Conservation (phyloP, 148 eudicot genomes). For the Nepenthes gracilis region DNA sequence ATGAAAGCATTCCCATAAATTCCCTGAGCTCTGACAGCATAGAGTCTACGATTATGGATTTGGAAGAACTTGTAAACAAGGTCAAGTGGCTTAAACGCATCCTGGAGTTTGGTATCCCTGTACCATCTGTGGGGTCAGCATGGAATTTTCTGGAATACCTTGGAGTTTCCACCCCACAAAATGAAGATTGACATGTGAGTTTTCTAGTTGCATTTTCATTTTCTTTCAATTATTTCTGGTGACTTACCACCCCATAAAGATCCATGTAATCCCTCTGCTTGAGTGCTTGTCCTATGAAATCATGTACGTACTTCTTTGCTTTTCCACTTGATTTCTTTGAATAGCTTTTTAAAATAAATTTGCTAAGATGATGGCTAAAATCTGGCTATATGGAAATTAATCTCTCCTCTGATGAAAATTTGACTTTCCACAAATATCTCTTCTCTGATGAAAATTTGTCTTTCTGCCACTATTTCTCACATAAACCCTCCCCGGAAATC, state of each 20-base stretch:
- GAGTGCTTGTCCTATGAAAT: too few species aligned
- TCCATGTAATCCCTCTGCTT: too few species aligned
- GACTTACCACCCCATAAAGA: not conserved
- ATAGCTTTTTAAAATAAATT: too few species aligned
- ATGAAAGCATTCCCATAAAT: conserved; percentile 25
- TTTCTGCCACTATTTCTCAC: too few species aligned
- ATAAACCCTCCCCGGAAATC: too few species aligned
- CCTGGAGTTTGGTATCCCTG: conserved; percentile 29
- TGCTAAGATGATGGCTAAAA: too few species aligned
- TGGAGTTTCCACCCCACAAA: conserved; percentile 22
- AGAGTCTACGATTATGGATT: conserved; percentile 42
- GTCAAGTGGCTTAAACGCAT: conserved; percentile 50
- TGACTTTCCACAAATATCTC: too few species aligned
- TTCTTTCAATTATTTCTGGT: not conserved
- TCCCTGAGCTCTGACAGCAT: conserved; percentile 29
- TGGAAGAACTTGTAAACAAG: conserved; percentile 58
- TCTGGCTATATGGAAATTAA: too few species aligned
- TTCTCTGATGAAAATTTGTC: too few species aligned
- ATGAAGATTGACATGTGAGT: conserved; percentile 20
- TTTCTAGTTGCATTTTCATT: not conserved
- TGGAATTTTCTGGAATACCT: conserved; percentile 52
- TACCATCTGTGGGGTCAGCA: conserved; percentile 13
- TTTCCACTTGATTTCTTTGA: too few species aligned
- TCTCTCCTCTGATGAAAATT: too few species aligned
- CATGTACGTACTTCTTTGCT: too few species aligned